Percentiles rank a stretch among this genome's conserved stretches.
These are phyloP conservation scores for Litchi chinensis DNA, from an alignment of 345 rosid species.

Conservation along the genomic window DNA sequence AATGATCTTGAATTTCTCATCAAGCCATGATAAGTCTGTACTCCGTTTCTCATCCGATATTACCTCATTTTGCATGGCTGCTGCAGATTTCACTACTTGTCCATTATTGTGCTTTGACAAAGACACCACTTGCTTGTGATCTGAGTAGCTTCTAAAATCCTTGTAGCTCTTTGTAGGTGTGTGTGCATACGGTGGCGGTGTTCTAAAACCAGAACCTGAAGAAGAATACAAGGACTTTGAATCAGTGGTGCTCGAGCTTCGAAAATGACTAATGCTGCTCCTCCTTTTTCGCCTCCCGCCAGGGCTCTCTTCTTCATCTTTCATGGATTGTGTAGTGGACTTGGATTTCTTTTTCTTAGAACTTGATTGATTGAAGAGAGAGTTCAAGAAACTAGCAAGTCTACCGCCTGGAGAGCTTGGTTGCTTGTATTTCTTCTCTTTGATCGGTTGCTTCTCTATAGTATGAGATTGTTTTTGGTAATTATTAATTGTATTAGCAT, in stretches of 20 bases:
- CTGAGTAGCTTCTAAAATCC: constrained; percentile 53
- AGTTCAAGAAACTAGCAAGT: constrained; percentile 89
- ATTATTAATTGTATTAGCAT: constrained; percentile 4
- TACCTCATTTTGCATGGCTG: constrained; percentile 15
- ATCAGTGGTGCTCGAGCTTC: constrained; percentile 55
- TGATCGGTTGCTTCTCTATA: constrained; percentile 41
- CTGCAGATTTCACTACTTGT: constrained; percentile 10
- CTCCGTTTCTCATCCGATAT: constrained; percentile 32
- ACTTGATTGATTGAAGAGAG: constrained; percentile 76
- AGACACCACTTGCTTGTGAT: constrained; percentile 48
- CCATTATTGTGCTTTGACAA: constrained; percentile 29
- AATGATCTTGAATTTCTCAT: constrained; percentile 40
- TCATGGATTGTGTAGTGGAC: constrained; percentile 46
- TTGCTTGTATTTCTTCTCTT: constrained; percentile 69
- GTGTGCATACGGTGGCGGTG: constrained; percentile 65
- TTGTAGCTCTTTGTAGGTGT: constrained; percentile 64
- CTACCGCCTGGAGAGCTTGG: constrained; percentile 92
- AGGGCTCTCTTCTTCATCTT: constrained; percentile 70
- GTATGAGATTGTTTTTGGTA: constrained; percentile 34
- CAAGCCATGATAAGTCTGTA: constrained; percentile 38
- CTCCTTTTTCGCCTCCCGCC: constrained; percentile 74
- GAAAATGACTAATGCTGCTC: constrained; percentile 89
- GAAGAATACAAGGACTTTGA: constrained; percentile 63
- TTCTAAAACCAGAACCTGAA: constrained; percentile 71
- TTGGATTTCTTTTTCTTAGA: constrained; percentile 70